Base-by-base conservation (phyloP, 192 early-diverging fungal genomes). In the Bifiguratus adelaidae region DNA sequence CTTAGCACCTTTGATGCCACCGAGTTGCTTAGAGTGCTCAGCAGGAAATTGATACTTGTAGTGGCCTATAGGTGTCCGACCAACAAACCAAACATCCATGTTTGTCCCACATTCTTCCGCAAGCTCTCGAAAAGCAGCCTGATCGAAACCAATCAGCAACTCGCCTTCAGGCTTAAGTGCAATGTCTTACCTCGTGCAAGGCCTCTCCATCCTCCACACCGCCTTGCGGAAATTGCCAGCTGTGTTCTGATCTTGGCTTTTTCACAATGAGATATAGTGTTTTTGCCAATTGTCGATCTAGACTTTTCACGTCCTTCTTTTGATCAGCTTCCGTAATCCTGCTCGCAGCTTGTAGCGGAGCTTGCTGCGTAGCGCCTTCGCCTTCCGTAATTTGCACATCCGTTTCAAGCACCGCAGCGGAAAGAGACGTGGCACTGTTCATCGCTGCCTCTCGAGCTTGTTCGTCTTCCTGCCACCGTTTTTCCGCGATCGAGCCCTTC, bases 21-120 rank as follows among this genome's bases (percentile, higher is more conserved):
- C 55, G 3, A 50, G 27, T 42, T 52, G 47, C 24, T 41, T 30
- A 25, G 47, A 37, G 12, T 47, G 36, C 8, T 45, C 32, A 30
- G 54, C 53, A 2, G 66, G 60, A 44, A 48, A 63, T 3, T 43
- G 22, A 51, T 76, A 76, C 30, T 67, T 60, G 48, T 76, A 67
- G 52, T 86, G 79, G 6, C 86, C 85, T 32, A 91, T 73, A 3
- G 91, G 91, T 15, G 80, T 78, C 43, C 72, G 61, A n/a, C 89
- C 89, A 7, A 94, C 91, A 35, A 85, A 74, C 88, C 88, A 94
- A 13, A 79, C 68, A 50, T 87, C 83, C 80, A 91, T 81, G 38
- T 74, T 61, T 25, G 53, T 57, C 38, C 89, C 91, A 59, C 85
- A 87, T 30, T 67, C 66, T 26, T 82, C 81, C 29, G 62, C 61